phyloP scores from a whole-genome alignment of 2,329 filamentous ascomycete genomes.

The Venturia carpophila region DNA sequence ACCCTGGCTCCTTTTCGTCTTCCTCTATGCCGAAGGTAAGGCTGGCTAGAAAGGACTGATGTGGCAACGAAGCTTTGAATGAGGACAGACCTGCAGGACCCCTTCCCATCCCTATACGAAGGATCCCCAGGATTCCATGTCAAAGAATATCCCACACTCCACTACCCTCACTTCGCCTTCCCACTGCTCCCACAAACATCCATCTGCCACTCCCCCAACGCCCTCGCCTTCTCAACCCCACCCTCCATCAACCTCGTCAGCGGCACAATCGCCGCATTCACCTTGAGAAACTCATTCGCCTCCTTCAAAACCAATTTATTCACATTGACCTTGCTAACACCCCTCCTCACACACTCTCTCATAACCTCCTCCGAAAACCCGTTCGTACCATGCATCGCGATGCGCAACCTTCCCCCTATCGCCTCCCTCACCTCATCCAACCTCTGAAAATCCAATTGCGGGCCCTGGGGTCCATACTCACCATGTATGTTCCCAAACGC shows the following conservation, averaged over 20 bases:
- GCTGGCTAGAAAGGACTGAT: no score
- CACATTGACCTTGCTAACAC: slow-evolving; percentile 51
- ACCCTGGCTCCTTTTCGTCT: no score
- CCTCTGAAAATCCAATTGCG: slow-evolving; percentile 31
- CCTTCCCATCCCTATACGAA: no score
- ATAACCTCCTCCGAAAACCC: slow-evolving; percentile 46
- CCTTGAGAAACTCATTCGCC: slow-evolving; percentile 27
- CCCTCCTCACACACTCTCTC: slow-evolving; percentile 43
- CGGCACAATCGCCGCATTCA: slow-evolving; percentile 31
- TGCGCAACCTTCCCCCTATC: slow-evolving; percentile 21
- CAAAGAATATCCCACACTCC: not conserved
- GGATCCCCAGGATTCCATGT: not conserved
- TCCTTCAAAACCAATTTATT: slow-evolving; percentile 46
- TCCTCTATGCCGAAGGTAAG: no score
- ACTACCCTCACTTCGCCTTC: slow-evolving; percentile 33
- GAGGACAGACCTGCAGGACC: no score
- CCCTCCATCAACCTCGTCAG: slow-evolving; percentile 40
- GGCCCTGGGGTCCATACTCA: slow-evolving; percentile 59
- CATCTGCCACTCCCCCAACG: slow-evolving; percentile 42
- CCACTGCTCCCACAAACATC: slow-evolving; percentile 41
- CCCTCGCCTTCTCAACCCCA: slow-evolving; percentile 38
- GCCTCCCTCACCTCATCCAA: slow-evolving; percentile 7
- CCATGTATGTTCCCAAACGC: slow-evolving; percentile 73
- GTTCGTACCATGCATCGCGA: slow-evolving; percentile 52
- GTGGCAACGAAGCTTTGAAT: no score